Conservation (phyloP, 2,329 filamentous ascomycete species). For the Trichoderma atrobrunneum region DNA sequence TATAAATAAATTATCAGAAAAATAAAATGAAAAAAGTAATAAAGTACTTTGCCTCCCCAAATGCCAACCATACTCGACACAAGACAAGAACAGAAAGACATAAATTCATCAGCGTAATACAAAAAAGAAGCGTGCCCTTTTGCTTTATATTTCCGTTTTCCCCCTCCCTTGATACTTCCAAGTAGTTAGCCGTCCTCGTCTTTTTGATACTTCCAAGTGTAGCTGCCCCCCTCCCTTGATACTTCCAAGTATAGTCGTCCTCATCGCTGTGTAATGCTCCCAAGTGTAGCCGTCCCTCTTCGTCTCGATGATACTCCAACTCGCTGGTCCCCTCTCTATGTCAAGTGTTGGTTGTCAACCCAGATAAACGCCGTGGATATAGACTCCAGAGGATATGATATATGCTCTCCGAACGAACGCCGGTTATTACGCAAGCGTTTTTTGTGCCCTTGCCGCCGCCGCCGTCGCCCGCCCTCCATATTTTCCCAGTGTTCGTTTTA, state of each 20-base stretch:
- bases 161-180: neutral
- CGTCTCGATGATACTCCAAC: conserved; percentile 3
- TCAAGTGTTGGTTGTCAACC: conserved; percentile 18
- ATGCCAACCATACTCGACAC: neutral
- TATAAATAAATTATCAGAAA: neutral
- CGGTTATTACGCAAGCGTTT: conserved; percentile 18
- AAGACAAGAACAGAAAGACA: neutral
- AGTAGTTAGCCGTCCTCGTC: neutral
- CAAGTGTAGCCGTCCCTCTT: neutral
- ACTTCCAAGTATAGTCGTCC: too few species aligned
- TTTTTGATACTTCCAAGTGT: neutral
- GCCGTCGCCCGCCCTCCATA: conserved; percentile 8
- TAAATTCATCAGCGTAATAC: conserved; percentile 14
- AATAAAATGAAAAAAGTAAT: neutral
- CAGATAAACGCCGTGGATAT: conserved; percentile 22
- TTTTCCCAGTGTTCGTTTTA: conserved; percentile 4
- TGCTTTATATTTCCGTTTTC: neutral
- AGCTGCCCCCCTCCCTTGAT: too few species aligned
- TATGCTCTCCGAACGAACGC: conserved; percentile 22
- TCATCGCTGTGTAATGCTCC: too few species aligned
- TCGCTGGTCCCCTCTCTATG: neutral
- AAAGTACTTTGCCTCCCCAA: neutral
- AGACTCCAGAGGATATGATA: conserved; percentile 20
- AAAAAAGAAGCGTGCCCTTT: neutral
- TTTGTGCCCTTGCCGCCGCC: neutral